Conservation (phyloP, 441 rosid genomes). For the Euphorbia celastroides region DNA sequence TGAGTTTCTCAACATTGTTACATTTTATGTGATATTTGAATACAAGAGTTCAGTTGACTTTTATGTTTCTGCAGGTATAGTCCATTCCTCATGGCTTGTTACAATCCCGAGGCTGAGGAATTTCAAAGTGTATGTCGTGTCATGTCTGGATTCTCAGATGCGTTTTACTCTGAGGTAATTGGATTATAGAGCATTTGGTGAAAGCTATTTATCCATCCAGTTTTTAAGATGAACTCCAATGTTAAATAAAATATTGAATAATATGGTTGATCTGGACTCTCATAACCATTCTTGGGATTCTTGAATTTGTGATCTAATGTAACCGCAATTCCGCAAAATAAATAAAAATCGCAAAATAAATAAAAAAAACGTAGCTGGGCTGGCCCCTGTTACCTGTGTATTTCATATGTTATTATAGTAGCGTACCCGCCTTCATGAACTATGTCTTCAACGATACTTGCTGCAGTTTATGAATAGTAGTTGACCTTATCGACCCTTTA, state of each 20-base stretch:
- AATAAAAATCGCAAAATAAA: too few species aligned
- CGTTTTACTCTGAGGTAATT: constrained; percentile 70
- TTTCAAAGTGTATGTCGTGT: constrained; percentile 86
- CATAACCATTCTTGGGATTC: background rate
- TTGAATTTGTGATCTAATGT: background rate
- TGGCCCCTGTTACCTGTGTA: background rate
- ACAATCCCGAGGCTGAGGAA: constrained; percentile 73
- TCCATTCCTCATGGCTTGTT: constrained; percentile 95
- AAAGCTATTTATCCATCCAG: too few species aligned
- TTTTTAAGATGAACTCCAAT: background rate
- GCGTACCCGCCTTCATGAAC: background rate
- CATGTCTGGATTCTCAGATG: constrained; percentile 88
- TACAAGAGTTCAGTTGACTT: constrained; percentile 2
- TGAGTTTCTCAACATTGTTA: background rate
- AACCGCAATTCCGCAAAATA: too few species aligned
- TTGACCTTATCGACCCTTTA: background rate
- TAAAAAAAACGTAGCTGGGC: too few species aligned
- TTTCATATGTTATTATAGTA: background rate
- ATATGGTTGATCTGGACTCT: background rate
- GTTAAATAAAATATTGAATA: background rate
- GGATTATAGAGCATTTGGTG: background rate
- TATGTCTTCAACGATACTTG: background rate
- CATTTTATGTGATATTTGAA: background rate
- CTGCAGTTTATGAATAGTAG: background rate
- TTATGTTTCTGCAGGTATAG: constrained; percentile 52